phyloP scores from a whole-genome alignment of 2,329 filamentous ascomycete genomes.

The Ophiostoma novo-ulmi region DNA sequence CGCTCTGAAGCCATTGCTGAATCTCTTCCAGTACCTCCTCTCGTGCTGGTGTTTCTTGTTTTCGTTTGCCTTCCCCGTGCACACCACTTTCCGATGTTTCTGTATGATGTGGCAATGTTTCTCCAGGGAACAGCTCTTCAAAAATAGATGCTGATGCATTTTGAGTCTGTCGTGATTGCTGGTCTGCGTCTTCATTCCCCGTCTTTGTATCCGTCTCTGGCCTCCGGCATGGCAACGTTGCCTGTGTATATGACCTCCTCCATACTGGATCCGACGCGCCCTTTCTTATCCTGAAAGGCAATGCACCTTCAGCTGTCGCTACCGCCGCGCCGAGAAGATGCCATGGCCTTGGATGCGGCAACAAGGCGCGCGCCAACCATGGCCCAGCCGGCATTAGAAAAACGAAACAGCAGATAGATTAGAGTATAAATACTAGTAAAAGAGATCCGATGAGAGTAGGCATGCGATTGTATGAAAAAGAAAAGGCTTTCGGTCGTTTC shows the following conservation, averaged over 20 bases:
- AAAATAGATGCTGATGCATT: slow-evolving; percentile 23
- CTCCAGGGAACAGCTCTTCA: slow-evolving; percentile 25
- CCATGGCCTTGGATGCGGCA: slow-evolving; percentile 5
- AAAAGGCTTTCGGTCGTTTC: background rate
- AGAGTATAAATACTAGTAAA: background rate
- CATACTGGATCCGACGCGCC: background rate
- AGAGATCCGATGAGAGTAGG: background rate
- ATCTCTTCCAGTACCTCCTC: slow-evolving; percentile 19
- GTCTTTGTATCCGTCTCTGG: background rate
- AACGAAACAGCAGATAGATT: background rate
- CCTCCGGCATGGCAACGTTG: background rate
- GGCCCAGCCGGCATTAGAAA: slow-evolving; percentile 19
- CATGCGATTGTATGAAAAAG: background rate
- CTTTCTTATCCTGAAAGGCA: background rate
- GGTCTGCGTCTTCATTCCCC: background rate
- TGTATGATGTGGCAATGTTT: background rate
- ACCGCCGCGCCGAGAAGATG: background rate
- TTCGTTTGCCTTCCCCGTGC: background rate
- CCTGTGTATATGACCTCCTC: background rate
- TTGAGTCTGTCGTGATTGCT: background rate
- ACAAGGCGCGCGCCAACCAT: slow-evolving; percentile 18
- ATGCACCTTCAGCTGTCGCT: background rate
- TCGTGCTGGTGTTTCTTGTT: background rate
- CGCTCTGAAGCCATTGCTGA: slow-evolving; percentile 22
- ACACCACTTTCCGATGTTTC: background rate